A percentile compares a stretch with the other conserved stretches of the same genome.
Evolutionary conservation across 331 rosid species (phyloP).

Genomic region (Stylosanthes scabra): DNA sequence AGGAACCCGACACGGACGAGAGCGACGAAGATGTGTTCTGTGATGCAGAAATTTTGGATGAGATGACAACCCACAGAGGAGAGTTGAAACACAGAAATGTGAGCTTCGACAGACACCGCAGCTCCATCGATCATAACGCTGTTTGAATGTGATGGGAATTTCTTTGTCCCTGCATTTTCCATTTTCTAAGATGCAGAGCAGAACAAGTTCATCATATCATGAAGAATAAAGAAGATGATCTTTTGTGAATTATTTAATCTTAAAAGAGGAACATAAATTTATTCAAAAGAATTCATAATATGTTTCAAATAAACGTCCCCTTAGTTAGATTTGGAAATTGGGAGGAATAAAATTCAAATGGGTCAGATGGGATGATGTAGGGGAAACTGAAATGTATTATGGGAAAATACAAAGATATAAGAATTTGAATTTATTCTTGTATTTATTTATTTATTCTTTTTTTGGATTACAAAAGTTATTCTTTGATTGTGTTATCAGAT

Average conservation of each 20-base stretch:
- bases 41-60: constrained; percentile 85
- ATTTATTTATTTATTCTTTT: too few species aligned
- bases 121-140: constrained; percentile 40
- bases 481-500: too few species aligned
- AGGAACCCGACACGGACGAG: constrained; percentile 45
- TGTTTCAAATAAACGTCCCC: too few species aligned
- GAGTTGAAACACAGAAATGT: constrained; percentile 73
- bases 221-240: constrained; percentile 24
- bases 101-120: constrained; percentile 44
- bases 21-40: constrained; percentile 51
- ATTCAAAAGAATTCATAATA: too few species aligned
- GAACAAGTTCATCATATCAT: neutral
- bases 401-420: too few species aligned
- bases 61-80: constrained; percentile 84
- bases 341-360: too few species aligned
- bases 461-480: too few species aligned
- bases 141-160: constrained; percentile 28
- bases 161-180: neutral
- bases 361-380: too few species aligned
- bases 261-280: too few species aligned
- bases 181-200: constrained; percentile 27
- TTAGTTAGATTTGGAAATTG: too few species aligned
- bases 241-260: constrained; percentile 25
- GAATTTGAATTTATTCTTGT: too few species aligned
- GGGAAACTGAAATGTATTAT: too few species aligned